Evolutionary conservation across 192 early-diverging fungal species (phyloP).

Genomic region (Linnemannia elongata): DNA sequence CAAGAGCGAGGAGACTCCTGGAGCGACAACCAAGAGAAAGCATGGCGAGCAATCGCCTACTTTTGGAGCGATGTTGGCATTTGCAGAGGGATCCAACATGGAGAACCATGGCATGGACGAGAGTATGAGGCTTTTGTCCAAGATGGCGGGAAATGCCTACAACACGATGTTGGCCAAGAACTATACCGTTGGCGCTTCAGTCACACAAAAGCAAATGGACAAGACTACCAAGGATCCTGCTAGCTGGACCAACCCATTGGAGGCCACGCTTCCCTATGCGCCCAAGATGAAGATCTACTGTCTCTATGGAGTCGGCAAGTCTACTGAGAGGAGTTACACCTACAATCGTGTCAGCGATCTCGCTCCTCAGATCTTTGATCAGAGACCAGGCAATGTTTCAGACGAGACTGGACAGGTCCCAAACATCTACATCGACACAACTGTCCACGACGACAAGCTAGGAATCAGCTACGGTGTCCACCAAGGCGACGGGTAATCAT

Average conservation of each 20-base stretch:
- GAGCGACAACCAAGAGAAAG: slow-evolving; percentile 5
- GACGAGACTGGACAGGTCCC: slow-evolving; percentile 34
- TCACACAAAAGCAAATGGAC: slow-evolving; percentile 71
- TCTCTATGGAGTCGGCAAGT: slow-evolving; percentile 84
- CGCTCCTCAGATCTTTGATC: slow-evolving; percentile 42
- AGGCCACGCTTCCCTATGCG: slow-evolving; percentile 78
- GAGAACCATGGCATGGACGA: slow-evolving; percentile 57
- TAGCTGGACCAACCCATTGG: slow-evolving; percentile 85
- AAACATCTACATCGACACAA: slow-evolving; percentile 68
- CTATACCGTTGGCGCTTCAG: slow-evolving; percentile 78
- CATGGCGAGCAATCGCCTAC: slow-evolving; percentile 30
- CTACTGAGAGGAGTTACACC: slow-evolving; percentile 88
- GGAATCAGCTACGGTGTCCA: slow-evolving; percentile 79
- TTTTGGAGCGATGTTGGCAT: slow-evolving; percentile 52
- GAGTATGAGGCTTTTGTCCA: slow-evolving; percentile 66
- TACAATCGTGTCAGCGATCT: slow-evolving; percentile 67
- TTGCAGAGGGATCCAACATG: slow-evolving; percentile 41
- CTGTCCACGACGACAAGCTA: slow-evolving; percentile 66
- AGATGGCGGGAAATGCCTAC: slow-evolving; percentile 64
- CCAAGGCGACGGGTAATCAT: slow-evolving; percentile 73
- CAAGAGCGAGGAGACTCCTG: slow-evolving; percentile 21
- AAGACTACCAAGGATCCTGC: slow-evolving; percentile 68
- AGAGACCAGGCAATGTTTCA: slow-evolving; percentile 34
- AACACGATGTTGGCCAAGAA: slow-evolving; percentile 65
- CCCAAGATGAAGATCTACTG: slow-evolving; percentile 85